Conservation (phyloP, 768 basidiomycete species). For the Termitomyces sp. region DNA sequence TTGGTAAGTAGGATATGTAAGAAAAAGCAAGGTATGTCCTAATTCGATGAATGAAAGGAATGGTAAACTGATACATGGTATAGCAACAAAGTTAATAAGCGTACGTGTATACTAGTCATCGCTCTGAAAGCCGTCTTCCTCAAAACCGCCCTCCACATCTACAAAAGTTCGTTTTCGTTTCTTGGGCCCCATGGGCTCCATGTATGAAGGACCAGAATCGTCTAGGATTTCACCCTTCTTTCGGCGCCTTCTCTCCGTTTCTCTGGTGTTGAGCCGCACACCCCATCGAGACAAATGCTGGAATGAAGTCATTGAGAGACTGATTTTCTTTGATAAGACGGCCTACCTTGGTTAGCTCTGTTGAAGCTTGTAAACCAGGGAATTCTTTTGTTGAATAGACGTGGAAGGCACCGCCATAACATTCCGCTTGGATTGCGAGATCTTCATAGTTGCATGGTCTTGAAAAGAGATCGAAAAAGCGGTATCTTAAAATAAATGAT, state of each 20-base stretch:
- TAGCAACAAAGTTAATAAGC: neutral
- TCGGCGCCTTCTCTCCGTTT: slow-evolving; percentile 49
- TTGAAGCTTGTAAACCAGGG: slow-evolving; percentile 61
- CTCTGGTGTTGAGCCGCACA: slow-evolving; percentile 54
- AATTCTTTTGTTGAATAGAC: slow-evolving; percentile 73
- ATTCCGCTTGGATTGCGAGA: slow-evolving; percentile 53
- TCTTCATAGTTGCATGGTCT: slow-evolving; percentile 25
- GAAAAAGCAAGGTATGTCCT: neutral
- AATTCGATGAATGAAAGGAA: neutral
- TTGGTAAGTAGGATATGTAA: neutral
- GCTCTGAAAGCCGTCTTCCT: neutral
- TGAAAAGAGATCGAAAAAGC: slow-evolving; percentile 59
- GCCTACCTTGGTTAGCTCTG: slow-evolving; percentile 60
- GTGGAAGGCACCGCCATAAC: slow-evolving; percentile 57
- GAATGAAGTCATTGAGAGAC: neutral
- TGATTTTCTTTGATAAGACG: neutral
- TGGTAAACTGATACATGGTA: neutral
- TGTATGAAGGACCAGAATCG: neutral
- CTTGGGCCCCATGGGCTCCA: neutral
- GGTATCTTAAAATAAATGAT: slow-evolving; percentile 59
- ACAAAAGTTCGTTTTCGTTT: neutral
- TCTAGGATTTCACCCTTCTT: slow-evolving; percentile 24
- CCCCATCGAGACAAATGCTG: slow-evolving; percentile 53
- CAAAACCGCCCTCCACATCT: neutral
- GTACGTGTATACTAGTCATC: neutral